These are phyloP conservation scores for Gremmenia infestans DNA, from an alignment of 2,329 filamentous ascomycete genomes.

Conservation along the genomic window DNA sequence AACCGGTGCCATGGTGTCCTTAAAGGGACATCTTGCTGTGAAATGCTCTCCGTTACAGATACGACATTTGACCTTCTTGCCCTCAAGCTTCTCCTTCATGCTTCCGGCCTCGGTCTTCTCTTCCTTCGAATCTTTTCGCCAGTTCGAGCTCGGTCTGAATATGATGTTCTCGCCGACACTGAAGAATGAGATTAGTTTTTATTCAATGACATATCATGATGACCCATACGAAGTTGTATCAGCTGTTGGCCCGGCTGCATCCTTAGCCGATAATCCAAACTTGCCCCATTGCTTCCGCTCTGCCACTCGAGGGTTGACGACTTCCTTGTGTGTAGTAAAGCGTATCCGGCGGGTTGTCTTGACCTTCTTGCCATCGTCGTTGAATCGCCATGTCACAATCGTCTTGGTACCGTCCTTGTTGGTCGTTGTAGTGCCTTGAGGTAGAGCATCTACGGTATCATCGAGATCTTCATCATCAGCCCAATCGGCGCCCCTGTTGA, in stretches of 20 bases:
- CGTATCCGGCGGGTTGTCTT: slow-evolving; percentile 96
- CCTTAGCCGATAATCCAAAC: slow-evolving; percentile 86
- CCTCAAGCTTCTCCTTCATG: slow-evolving; percentile 82
- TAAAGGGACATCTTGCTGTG: slow-evolving; percentile 98
- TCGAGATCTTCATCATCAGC: slow-evolving; percentile 86
- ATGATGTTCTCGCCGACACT: slow-evolving; percentile 92
- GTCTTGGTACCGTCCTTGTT: slow-evolving; percentile 99
- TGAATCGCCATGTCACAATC: slow-evolving; percentile 81
- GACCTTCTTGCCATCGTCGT: slow-evolving; percentile 91
- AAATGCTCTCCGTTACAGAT: slow-evolving; percentile 99
- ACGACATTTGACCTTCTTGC: slow-evolving; percentile 99
- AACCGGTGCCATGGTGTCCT: slow-evolving; percentile 95
- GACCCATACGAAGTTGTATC: slow-evolving; percentile 68
- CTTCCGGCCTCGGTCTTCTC: slow-evolving; percentile 71
- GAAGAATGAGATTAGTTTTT: slow-evolving; percentile 7
- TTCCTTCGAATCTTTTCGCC: slow-evolving; percentile 83
- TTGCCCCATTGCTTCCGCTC: slow-evolving; percentile 91
- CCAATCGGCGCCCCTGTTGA: slow-evolving; percentile 59
- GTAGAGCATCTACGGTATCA: slow-evolving; percentile 68
- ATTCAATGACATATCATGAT: slow-evolving; percentile 3
- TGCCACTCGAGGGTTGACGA: slow-evolving; percentile 93
- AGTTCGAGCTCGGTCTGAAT: slow-evolving; percentile 89
- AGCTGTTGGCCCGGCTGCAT: slow-evolving; percentile 72
- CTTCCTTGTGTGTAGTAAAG: slow-evolving; percentile 83
- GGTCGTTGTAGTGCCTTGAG: slow-evolving; percentile 79